These are phyloP conservation scores for Diddensiella transvaalensis DNA, from an alignment of 805 yeast species.

Conservation along the genomic window DNA sequence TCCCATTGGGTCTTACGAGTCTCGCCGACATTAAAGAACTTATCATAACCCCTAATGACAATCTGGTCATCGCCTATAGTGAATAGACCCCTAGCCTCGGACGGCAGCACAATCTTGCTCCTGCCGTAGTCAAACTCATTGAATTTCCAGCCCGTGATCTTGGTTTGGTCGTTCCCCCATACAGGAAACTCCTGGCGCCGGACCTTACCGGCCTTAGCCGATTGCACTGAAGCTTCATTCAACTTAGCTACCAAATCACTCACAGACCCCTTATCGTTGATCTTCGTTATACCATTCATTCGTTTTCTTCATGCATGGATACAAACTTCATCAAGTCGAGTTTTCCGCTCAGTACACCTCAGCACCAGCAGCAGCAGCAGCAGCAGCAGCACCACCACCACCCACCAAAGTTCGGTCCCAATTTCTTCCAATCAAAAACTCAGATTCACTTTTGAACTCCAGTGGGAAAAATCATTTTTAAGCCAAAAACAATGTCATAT, in stretches of 20 bases:
- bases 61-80: constrained; percentile 40
- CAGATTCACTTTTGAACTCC: too few relatives aligned
- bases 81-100: constrained; percentile 81
- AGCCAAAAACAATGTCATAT: constrained; percentile 65
- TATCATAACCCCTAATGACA: constrained; percentile 85
- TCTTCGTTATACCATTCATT: background rate
- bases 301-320: too few relatives aligned
- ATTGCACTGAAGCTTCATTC: constrained; percentile 3
- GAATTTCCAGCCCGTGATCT: constrained; percentile 64
- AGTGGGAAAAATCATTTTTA: background rate
- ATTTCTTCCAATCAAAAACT: background rate
- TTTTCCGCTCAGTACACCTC: too few relatives aligned
- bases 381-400: too few relatives aligned
- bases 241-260: constrained; percentile 9
- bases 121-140: constrained; percentile 84
- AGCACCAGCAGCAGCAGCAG: too few relatives aligned
- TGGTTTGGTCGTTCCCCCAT: constrained; percentile 29
- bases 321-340: too few relatives aligned
- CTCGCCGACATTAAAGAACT: constrained; percentile 84
- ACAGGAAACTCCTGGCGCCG: constrained; percentile 18
- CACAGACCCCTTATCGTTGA: background rate
- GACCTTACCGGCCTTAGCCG: constrained; percentile 22
- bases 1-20: constrained; percentile 48
- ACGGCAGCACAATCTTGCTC: constrained; percentile 54
- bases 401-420: too few relatives aligned